phyloP scores from a whole-genome alignment of 192 early-diverging fungal species.

The Paraglomus brasilianum region DNA sequence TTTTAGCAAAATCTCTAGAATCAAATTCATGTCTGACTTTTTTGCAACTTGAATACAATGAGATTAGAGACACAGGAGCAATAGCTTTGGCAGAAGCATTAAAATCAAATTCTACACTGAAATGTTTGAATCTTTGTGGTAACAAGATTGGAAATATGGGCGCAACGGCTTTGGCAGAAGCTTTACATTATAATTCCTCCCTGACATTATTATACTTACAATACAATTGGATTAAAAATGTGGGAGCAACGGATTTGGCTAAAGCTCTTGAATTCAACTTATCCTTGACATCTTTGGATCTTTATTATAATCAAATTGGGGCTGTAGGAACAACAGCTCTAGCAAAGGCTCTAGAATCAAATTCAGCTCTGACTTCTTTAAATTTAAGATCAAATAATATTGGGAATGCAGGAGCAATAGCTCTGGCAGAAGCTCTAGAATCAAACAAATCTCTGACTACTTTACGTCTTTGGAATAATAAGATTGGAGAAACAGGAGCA shows the following conservation, averaged over 20 bases:
- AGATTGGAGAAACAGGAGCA: constrained; percentile 7
- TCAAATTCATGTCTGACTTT: background rate
- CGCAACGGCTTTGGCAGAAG: background rate
- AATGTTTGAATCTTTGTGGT: background rate
- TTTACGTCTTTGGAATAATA: background rate
- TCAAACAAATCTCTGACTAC: constrained; percentile 1
- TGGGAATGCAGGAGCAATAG: background rate
- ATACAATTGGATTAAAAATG: background rate
- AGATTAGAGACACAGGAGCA: background rate
- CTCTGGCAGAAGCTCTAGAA: constrained; percentile 12
- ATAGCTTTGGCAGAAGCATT: background rate
- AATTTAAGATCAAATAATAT: background rate
- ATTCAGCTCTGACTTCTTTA: background rate
- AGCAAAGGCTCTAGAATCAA: background rate
- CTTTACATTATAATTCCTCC: constrained; percentile 3
- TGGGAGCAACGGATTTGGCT: background rate
- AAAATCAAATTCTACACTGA: constrained; percentile 8
- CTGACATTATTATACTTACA: background rate
- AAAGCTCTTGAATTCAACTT: constrained; percentile 11
- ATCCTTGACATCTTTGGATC: background rate
- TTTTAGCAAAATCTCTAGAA: constrained; percentile 1
- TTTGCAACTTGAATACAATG: background rate
- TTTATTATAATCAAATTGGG: background rate
- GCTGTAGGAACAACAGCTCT: background rate
- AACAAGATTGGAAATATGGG: constrained; percentile 11